phyloP scores from a whole-genome alignment of 768 basidiomycete genomes.

The Suillus hirtellus region DNA sequence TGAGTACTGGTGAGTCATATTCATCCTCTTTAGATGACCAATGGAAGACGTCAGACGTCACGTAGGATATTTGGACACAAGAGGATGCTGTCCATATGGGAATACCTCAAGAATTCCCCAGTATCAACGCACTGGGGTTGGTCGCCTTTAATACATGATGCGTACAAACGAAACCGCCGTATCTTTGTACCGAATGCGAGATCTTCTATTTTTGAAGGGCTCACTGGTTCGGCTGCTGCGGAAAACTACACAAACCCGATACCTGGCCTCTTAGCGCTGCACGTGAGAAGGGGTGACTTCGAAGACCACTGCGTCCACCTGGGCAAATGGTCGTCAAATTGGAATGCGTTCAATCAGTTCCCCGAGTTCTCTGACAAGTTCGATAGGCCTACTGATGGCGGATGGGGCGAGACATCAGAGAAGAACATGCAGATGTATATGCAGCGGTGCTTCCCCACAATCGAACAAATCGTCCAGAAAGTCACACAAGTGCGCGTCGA shows the following conservation, averaged over 20 bases:
- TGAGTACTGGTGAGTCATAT: constrained; percentile 34
- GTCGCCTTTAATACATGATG: constrained; percentile 37
- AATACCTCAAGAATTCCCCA: constrained; percentile 33
- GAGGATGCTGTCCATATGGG: constrained; percentile 38
- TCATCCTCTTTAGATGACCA: not conserved
- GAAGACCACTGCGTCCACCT: constrained; percentile 42
- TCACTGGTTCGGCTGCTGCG: constrained; percentile 4
- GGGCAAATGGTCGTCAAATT: constrained; percentile 33
- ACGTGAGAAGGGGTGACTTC: constrained; percentile 54
- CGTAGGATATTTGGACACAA: constrained; percentile 36
- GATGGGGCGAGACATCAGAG: constrained; percentile 17
- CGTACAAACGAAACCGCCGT: constrained; percentile 32
- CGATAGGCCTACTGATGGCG: constrained; percentile 28
- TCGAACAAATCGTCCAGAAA: constrained; percentile 41
- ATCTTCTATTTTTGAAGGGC: not conserved
- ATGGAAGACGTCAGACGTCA: not conserved
- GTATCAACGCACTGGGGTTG: constrained; percentile 38
- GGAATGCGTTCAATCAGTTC: constrained; percentile 46
- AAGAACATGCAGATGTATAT: constrained; percentile 31
- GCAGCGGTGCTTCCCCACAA: constrained; percentile 42
- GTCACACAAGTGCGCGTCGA: constrained; percentile 34
- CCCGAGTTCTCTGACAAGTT: constrained; percentile 41
- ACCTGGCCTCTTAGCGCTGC: constrained; percentile 44
- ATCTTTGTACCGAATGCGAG: constrained; percentile 20
- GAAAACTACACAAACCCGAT: constrained; percentile 26